Evolutionary conservation across 495 filamentous ascomycete genomes (phyloP).

Genomic region (Penicillium daleae): DNA sequence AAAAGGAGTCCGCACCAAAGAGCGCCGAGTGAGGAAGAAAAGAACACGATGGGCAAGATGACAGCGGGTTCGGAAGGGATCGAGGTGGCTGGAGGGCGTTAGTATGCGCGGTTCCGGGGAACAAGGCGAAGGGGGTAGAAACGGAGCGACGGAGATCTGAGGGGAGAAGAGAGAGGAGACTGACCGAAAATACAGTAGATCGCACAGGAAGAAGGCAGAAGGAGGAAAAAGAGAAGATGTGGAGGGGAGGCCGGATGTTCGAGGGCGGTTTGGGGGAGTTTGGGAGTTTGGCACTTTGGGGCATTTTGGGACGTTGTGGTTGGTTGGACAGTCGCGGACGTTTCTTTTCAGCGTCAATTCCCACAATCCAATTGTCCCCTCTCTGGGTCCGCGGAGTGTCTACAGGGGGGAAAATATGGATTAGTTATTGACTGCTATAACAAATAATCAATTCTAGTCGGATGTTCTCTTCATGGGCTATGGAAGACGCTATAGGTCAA

Average conservation of each 20-base stretch:
- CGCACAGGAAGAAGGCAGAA: slow-evolving; percentile 12
- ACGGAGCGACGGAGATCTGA: slow-evolving; percentile 17
- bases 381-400: not conserved
- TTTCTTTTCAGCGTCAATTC: slow-evolving; percentile 28
- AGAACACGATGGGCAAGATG: slow-evolving; percentile 13
- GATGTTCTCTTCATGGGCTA: not conserved
- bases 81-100: slow-evolving; percentile 59
- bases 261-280: slow-evolving; percentile 7
- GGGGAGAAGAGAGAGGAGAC: slow-evolving; percentile 34
- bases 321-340: slow-evolving; percentile 25
- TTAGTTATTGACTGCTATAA: not conserved
- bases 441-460: not conserved
- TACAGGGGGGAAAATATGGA: not conserved
- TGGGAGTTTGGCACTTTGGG: not conserved
- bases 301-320: slow-evolving; percentile 23
- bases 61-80: slow-evolving; percentile 52
- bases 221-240: slow-evolving; percentile 31
- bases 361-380: slow-evolving; percentile 23
- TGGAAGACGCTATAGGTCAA: not conserved
- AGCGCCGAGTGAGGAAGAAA: slow-evolving; percentile 28
- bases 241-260: slow-evolving; percentile 36
- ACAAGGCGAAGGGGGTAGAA: slow-evolving; percentile 19
- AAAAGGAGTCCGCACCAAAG: slow-evolving; percentile 22
- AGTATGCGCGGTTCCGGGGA: slow-evolving; percentile 45
- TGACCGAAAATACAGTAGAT: slow-evolving; percentile 17